Evolutionary conservation across 2,329 filamentous ascomycete genomes (phyloP), one percentile per base, ranked within the genome.

Genomic region (Microthyrium microscopicum): DNA sequence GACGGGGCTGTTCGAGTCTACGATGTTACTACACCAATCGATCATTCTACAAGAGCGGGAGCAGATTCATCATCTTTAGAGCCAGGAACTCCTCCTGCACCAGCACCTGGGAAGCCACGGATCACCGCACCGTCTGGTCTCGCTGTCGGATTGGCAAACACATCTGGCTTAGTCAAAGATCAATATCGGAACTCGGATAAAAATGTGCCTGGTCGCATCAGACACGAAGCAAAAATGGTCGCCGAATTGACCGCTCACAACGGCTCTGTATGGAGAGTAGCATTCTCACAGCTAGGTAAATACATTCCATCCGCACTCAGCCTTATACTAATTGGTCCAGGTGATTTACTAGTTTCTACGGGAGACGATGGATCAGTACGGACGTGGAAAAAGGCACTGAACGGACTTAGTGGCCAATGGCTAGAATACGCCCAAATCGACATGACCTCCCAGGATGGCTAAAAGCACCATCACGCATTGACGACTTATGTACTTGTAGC

Each of bases 1-100:
- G 89, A 98, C 50, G 87, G 89, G 3, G 76, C 73, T 44, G 73
- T 94, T 26, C 70, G 87, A 26, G 77, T 98, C n/a, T 93, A 91
- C 48, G 74, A 87, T 45, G 54, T 92, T n/a, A n/a, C n/a, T n/a
- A n/a, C n/a, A n/a, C n/a, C n/a, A n/a, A n/a, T n/a, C n/a, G n/a
- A n/a, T 13, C 71, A 75, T 22, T 78, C 77, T 5, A 30, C 27
- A 13, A 25, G 7, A 12, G 15, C 21, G 13, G 9, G 9, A 9
- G 34, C 41, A n/a, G 30, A 44, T 28, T 33, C 37, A 4, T 46
- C 50, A 16, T 45, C 50, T 8, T 37, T 41, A 44, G 4, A 39
- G 43, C 5, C 39, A 30, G 11, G 49, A n/a, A 29, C 42, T 8
- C 39, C 42, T 3, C 50, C 51, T 12, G 46, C 48, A 21, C 44